phyloP scores from a whole-genome alignment of 2,329 filamentous ascomycete species.

The Nemania diffusa region DNA sequence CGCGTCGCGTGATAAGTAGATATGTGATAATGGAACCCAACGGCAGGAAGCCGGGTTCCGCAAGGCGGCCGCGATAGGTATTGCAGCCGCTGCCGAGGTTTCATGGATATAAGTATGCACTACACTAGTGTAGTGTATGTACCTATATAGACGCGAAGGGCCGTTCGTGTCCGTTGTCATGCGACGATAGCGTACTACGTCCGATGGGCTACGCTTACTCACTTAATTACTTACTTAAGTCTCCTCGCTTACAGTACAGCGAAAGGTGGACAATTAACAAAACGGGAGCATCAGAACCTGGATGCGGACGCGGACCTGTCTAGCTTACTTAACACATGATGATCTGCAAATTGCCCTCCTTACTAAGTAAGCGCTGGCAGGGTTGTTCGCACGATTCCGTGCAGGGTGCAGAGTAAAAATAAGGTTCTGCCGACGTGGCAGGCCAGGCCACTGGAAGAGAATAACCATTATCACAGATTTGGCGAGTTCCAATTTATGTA shows the following conservation, averaged over 20 bases:
- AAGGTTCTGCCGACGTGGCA: slow-evolving; percentile 6
- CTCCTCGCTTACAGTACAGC: background rate
- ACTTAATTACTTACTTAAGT: slow-evolving; percentile 11
- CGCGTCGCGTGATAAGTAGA: slow-evolving; percentile 1
- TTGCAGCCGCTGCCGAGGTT: background rate
- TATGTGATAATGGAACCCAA: background rate
- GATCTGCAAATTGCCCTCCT: slow-evolving; percentile 7
- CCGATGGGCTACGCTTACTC: too few species aligned
- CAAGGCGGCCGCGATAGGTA: background rate
- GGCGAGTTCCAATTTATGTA: background rate
- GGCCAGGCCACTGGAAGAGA: background rate
- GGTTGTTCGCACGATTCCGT: slow-evolving; percentile 2
- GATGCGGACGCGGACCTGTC: too few species aligned
- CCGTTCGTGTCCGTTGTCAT: slow-evolving; percentile 1
- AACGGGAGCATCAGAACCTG: background rate
- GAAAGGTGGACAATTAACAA: background rate
- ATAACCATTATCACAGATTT: background rate
- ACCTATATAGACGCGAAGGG: background rate
- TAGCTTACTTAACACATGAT: slow-evolving; percentile 11
- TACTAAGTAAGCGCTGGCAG: background rate
- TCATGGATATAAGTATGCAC: background rate
- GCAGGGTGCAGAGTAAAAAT: background rate
- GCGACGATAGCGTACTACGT: too few species aligned
- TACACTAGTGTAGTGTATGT: background rate
- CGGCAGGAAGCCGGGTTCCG: background rate